Evolutionary conservation across 2,329 filamentous ascomycete genomes (phyloP), one percentile per base, ranked within the genome.

Genomic region (Hirsutella thompsonii): DNA sequence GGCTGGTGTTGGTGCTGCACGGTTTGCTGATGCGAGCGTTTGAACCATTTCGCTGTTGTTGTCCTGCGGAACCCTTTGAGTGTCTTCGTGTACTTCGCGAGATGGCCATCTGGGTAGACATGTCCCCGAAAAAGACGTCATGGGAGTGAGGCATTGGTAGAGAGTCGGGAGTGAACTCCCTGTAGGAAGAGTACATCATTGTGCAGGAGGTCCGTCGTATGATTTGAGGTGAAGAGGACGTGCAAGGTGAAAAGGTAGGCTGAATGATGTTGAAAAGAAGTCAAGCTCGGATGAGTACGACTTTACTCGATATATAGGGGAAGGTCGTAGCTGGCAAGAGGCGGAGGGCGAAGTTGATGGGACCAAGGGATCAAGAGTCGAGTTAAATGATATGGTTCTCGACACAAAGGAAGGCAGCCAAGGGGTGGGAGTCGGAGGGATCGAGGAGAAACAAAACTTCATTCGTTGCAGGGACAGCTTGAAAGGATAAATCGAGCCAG

Each of bases 1-100:
- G 81, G 57, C 81, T 85, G 60, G 75, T 83, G 64, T 68, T 83
- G 47, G 79, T 72, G 58, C 79, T 83, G 48, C 64, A 72, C 13
- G 79, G 76, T 58, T 85, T 85, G 42, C 61, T 62, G 32, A 85
- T 66, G 45, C 79, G 70, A 72, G 75, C 78, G 43, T 64, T 61
- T 44, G 61, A 63, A 49, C 61, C 65, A 38, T 57, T 60, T 52
- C 66, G 69, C 56, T 69, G 70, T 55, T 69, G 69, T 26, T 11
- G 6, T 47, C 69, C 65, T 47, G 64, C 69, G 8, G 70, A 69
- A 20, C 63, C 59, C 46, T 68, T 64, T 19, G 73, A 73, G 46
- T 65, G 59, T 44, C 67, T 64, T 37, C 70, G 65, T 32, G 64
- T 56, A 21, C 64, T 57, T 42, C 70, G 67, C 29, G 67, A 65